A percentile compares a stretch with the other conserved stretches of the same genome.
phyloP scores from a whole-genome alignment of 352 stramenopile genomes.

The Globisporangium spinosum region DNA sequence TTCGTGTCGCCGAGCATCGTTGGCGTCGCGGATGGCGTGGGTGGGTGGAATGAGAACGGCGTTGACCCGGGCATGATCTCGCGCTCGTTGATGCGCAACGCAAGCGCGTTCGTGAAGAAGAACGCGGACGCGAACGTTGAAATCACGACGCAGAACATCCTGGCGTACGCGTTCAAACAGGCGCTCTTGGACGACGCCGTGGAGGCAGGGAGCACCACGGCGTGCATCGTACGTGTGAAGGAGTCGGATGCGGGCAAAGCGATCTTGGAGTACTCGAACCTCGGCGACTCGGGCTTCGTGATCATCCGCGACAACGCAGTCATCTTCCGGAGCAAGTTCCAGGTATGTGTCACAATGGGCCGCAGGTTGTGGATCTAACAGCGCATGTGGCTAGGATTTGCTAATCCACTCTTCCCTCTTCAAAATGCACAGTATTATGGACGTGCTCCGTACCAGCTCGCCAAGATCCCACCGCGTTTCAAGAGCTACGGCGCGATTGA shows the following conservation, averaged over 20 bases:
- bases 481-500: slow-evolving; percentile 77
- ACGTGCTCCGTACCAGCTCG: slow-evolving; percentile 69
- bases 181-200: slow-evolving; percentile 59
- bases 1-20: slow-evolving; percentile 63
- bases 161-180: slow-evolving; percentile 56
- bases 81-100: slow-evolving; percentile 71
- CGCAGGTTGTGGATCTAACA: not conserved
- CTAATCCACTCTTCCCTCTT: slow-evolving; percentile 2
- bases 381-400: not conserved
- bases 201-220: slow-evolving; percentile 74
- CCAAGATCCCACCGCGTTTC: slow-evolving; percentile 71
- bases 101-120: slow-evolving; percentile 39
- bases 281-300: slow-evolving; percentile 74
- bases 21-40: slow-evolving; percentile 70
- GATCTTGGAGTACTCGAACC: slow-evolving; percentile 76
- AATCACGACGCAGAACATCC: slow-evolving; percentile 49
- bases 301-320: slow-evolving; percentile 62
- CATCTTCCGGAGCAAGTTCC: slow-evolving; percentile 74
- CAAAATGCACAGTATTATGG: slow-evolving; percentile 47
- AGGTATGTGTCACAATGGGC: slow-evolving; percentile 24
- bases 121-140: slow-evolving; percentile 26
- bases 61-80: slow-evolving; percentile 77
- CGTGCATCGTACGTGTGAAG: slow-evolving; percentile 69
- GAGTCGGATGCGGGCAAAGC: slow-evolving; percentile 36
- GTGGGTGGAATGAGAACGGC: slow-evolving; percentile 80